Base-by-base conservation (phyloP, 176 grass and related monocot species). In the Carex scoparia region DNA sequence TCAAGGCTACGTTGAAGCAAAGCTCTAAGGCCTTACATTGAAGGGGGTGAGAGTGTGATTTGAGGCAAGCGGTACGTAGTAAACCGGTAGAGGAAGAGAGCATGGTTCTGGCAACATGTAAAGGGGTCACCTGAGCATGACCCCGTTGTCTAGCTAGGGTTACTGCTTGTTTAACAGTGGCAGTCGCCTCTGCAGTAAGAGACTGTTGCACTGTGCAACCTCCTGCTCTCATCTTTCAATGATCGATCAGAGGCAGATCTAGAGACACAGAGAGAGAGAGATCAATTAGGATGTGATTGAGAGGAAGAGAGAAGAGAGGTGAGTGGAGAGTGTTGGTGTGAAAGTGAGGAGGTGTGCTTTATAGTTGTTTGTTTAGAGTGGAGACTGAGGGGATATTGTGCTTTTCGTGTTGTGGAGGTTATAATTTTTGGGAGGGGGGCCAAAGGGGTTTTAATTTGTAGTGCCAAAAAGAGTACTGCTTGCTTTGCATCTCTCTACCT, bases 21-120 rank as follows among this genome's bases (percentile, higher is more conserved):
- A 98, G 91, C 88, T 98, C 96, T 14, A 98, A 91, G 1, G 96
- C 96, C 87, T 94, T 95, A 89, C 91, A 98, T 90, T 94, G 93
- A 19, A 98, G 93, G 63, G 96, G 96, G 79, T 94, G 93, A 4
- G 93, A 94, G 81, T 94, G 93, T 1, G 93, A 98, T 60, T 89
- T 87, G 66, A 98, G 91, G 90, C 96, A 95, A 19, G 91, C 92
- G 23, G 79, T 58, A 10, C 93, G 93, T 3, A 98, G 89, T 3
- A 98, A 85, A 10, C 89, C 95, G 1, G 88, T 78, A 11, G 95
- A 69, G 15, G 90, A 86, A 9, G 91, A 92, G 80, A 98, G 87
- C 92, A 98, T 93, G 83, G 93, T 91, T 87, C 87, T 94, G 28
- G 96, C 96, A 2, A 98, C 96, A 85, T 98, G 96, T 51, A 98